Base-by-base conservation (phyloP, 163 green algal species). In the Prototheca cutis region DNA sequence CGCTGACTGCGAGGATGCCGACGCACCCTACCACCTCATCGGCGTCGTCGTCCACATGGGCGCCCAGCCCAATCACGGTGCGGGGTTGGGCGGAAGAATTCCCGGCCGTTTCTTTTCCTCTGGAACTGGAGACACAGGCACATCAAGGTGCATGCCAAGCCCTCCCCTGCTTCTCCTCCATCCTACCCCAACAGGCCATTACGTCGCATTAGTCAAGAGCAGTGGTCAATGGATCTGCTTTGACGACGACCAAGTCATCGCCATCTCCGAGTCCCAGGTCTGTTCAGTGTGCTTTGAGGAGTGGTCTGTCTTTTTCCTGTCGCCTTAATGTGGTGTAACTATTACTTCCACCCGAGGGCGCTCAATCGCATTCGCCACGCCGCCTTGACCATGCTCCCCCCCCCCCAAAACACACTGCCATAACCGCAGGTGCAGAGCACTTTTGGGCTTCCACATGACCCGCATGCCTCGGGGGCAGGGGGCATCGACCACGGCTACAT, bases 11-110 rank as follows among this genome's bases (percentile, higher is more conserved):
- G 28, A 74, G 31, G 55, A 58, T 17, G 48, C 62, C 25, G 86
- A 94, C 60, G 61, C 79, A 0, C 45, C 80, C 0, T 98, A 96
- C 80, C 73, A 70, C 6, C 78, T 99, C n/a, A 86, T 88, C 56
- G 90, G 80, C 4, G 90, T 98, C 18, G 90, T 99, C 29, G 91
- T 99, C 52, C 93, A 99, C 68, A 85, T 98, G 36, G 93, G 93
- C 32, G 83, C 74, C 42, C 88, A 91, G 8, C 83, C 86, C 18
- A 93, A 97, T 67, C 92, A 99, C 70, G 92, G 86, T 88, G 65
- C 32, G 55, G 61, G n/a, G n/a, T 63, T 31, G 62, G 54, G 10
- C 10, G 10, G 10, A 24, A 1, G 42, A 23, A 2, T 27, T 51
- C 18, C 13, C 10, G 52, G 36, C 33, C 29, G 24, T 47, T 21